Conservation (phyloP, 164 flowering plant genomes). For the Stephania yunnanensis region DNA sequence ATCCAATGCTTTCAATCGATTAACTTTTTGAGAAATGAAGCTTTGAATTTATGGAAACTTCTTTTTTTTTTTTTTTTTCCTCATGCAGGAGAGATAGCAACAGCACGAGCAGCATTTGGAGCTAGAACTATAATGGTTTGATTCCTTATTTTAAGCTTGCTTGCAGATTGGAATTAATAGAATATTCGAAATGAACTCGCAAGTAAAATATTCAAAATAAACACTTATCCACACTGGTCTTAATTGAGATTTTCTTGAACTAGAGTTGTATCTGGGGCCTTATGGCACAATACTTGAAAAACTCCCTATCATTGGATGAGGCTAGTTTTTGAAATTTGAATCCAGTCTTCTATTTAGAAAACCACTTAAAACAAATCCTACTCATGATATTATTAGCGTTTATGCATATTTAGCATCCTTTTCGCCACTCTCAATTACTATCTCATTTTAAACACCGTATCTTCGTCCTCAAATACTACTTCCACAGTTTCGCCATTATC, state of each 20-base stretch:
- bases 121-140: constrained; percentile 57
- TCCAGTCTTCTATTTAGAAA: too few species aligned
- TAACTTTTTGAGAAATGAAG: not conserved
- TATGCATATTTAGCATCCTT: too few species aligned
- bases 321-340: too few species aligned
- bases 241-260: not conserved
- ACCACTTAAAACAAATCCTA: too few species aligned
- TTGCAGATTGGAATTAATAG: not conserved
- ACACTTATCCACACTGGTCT: not conserved
- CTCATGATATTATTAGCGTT: too few species aligned
- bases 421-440: too few species aligned
- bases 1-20: not conserved
- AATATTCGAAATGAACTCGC: too few species aligned
- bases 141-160: constrained; percentile 1
- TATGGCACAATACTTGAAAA: not conserved
- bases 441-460: too few species aligned
- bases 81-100: constrained; percentile 53
- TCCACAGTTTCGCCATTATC: not conserved
- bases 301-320: not conserved
- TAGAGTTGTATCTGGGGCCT: not conserved
- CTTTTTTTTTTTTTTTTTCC: not conserved
- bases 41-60: too few species aligned
- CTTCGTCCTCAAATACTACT: not conserved
- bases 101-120: constrained; percentile 55
- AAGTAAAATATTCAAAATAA: not conserved